Conservation (phyloP, 225 moss, liverwort and hornwort genomes). For the Pseudoscleropodium purum region DNA sequence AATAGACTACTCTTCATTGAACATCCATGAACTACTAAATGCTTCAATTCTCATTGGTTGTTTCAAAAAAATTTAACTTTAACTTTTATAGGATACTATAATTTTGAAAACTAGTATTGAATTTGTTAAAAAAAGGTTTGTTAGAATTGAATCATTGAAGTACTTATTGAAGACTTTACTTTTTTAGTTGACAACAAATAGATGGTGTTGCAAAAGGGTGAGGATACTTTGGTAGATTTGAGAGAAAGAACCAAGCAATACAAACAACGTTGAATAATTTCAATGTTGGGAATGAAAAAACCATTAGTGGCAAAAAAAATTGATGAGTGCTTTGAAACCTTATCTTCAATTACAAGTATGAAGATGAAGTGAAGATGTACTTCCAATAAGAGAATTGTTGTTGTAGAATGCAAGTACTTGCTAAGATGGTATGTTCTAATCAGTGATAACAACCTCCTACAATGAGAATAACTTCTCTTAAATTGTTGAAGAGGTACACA, state of each 20-base stretch:
- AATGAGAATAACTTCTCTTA: neutral
- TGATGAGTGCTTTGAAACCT: neutral
- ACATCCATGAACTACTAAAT: neutral
- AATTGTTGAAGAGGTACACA: neutral
- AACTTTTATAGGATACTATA: neutral
- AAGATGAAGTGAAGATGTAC: neutral
- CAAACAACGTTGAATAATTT: neutral
- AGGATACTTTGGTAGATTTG: neutral
- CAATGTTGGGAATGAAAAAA: neutral
- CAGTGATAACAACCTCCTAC: neutral
- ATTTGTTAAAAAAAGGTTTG: neutral
- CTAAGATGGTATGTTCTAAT: neutral
- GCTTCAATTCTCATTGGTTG: neutral
- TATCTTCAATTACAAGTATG: neutral
- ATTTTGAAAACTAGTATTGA: neutral
- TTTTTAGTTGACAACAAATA: neutral
- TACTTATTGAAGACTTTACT: neutral
- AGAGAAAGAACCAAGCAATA: neutral
- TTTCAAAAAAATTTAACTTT: neutral
- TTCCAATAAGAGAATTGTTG: neutral
- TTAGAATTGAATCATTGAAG: neutral
- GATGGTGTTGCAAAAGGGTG: neutral
- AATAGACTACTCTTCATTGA: neutral
- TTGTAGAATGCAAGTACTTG: neutral
- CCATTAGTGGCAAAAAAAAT: neutral